Base-by-base conservation (phyloP, 2,329 filamentous ascomycete genomes). In the Aspergillus tubingensis region DNA sequence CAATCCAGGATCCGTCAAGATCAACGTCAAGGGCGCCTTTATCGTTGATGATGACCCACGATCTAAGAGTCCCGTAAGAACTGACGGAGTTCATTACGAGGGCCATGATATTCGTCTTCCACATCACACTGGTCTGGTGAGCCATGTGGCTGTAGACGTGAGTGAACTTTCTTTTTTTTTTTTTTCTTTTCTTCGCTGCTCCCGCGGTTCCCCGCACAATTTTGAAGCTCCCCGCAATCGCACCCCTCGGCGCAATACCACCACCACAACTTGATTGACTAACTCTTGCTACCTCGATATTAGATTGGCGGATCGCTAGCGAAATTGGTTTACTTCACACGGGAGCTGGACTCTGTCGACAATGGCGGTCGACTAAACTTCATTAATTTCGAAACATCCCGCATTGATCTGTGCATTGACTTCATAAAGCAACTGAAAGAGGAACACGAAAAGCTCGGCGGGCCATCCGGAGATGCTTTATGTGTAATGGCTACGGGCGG, bases 281-380 rank as follows among this genome's bases (percentile, higher is more conserved):
- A 32, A 62, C 65, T 54, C 57, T 44, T 15, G 21, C 32, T 53
- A 13, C 43, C 11, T 19, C 47, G 3, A n/a, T 58, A n/a, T 39
- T 50, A 96, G 91, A 98, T 99, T 76, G 95, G 95, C 66, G 95
- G 95, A 67, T 96, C 93, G 15, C 83, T 99, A 36, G 93, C 92
- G 66, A 99, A 99, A 80, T 86, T 99, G 49, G 95, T 99, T 62
- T 99, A 97, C 81, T 98, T 98, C 74, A 95, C 93, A 17, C 90
- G 91, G 66, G 95, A 98, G 77, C 85, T 90, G 44, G 85, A 90
- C 72, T 90, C 89, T 11, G 86, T 83, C 27, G 90, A 93, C 68
- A 88, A 90, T 53, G 95, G 95, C 58, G 95, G 95, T 58, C 88
- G 95, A 23, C 83, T 99, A 57, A 96, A 96, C 77, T 99, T 99